Evolutionary conservation across 163 green algal genomes (phyloP).

Genomic region (Scenedesmus sp.): DNA sequence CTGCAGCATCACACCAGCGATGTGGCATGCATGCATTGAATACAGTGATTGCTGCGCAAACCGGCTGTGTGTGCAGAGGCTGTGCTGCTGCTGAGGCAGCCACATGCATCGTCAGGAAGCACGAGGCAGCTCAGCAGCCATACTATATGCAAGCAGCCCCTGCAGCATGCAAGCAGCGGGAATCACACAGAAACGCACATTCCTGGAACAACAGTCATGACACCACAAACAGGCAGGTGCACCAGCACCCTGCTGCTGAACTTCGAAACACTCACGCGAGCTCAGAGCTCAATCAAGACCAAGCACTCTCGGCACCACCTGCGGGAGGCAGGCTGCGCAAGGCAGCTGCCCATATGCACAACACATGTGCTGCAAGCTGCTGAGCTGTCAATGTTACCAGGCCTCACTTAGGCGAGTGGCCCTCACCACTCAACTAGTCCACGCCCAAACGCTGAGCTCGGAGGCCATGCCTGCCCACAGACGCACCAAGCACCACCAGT

Average conservation of each 20-base stretch:
- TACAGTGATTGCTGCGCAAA: neutral
- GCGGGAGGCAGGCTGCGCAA: neutral
- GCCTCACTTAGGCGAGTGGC: neutral
- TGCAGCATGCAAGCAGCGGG: conserved; percentile 2
- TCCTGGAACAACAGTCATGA: neutral
- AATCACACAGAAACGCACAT: conserved; percentile 1
- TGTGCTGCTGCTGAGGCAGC: neutral
- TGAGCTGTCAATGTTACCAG: neutral
- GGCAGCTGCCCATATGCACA: neutral
- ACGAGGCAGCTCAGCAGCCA: neutral
- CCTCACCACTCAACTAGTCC: neutral
- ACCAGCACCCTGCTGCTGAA: conserved; percentile 25
- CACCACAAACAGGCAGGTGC: conserved; percentile 8
- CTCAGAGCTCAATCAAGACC: neutral
- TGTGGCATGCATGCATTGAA: neutral
- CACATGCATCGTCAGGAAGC: neutral
- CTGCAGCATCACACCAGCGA: neutral
- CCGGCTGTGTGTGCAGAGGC: neutral
- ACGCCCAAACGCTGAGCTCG: neutral
- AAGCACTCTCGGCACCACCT: neutral
- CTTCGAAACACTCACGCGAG: neutral
- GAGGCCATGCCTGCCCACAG: neutral
- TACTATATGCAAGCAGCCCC: conserved; percentile 3
- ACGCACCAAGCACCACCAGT: neutral
- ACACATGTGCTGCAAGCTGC: neutral